phyloP scores from a whole-genome alignment of 2,329 filamentous ascomycete species.

The Davidsoniella neocaledoniae region DNA sequence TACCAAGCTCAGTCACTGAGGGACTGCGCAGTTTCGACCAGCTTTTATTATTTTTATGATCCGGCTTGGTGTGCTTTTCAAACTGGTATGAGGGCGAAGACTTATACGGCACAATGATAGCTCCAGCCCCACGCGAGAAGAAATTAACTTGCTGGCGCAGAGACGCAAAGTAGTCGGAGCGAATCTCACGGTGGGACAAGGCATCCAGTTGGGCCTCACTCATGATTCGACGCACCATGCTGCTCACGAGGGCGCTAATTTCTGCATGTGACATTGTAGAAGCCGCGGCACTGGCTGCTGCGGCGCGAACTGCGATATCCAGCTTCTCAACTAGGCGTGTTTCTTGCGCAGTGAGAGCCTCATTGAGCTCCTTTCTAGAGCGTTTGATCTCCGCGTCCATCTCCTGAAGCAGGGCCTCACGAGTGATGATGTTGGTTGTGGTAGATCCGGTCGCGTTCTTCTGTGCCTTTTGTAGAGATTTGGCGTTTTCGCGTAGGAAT shows the following conservation, averaged over 20 bases:
- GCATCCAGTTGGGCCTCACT: conserved; percentile 30
- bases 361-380: conserved; percentile 24
- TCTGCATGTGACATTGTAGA: conserved; percentile 24
- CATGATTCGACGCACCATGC: conserved; percentile 27
- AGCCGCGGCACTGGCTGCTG: conserved; percentile 1
- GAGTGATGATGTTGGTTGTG: conserved; percentile 25
- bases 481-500: conserved; percentile 17
- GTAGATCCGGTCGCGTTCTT: conserved; percentile 15
- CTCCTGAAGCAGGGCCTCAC: conserved; percentile 31
- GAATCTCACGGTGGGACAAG: conserved; percentile 29
- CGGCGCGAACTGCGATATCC: conserved; percentile 12
- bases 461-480: conserved; percentile 21
- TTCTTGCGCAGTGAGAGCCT: conserved; percentile 23
- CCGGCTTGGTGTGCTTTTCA: conserved; percentile 8
- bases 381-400: conserved; percentile 24
- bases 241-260: conserved; percentile 24
- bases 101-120: conserved; percentile 39
- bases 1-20: conserved; percentile 17
- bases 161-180: conserved; percentile 25
- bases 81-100: conserved; percentile 42
- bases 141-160: conserved; percentile 52
- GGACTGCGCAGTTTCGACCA: conserved; percentile 4
- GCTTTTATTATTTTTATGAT: conserved; percentile 13
- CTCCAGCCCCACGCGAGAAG: conserved; percentile 49
- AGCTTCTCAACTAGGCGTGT: conserved; percentile 20